These are phyloP conservation scores for Colletotrichum sp. DNA, from an alignment of 2,329 filamentous ascomycete species.

Conservation along the genomic window DNA sequence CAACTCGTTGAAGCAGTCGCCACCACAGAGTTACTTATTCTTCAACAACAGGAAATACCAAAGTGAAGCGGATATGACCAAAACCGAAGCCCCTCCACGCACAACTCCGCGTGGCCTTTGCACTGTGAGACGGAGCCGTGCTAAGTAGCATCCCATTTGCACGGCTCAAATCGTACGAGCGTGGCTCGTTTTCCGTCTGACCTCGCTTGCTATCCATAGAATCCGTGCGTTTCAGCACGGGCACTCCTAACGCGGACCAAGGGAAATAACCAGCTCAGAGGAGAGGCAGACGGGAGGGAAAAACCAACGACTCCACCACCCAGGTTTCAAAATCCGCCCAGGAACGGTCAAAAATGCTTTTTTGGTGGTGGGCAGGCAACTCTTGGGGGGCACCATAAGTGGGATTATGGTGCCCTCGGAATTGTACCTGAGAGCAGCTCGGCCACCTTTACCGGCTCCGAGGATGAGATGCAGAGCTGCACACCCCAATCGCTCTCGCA, in stretches of 20 bases:
- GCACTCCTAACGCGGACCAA: neutral
- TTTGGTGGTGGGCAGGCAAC: neutral
- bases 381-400: neutral
- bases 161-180: neutral
- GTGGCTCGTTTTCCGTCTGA: neutral
- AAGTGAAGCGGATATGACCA: neutral
- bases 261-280: neutral
- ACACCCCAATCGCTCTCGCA: neutral
- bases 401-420: neutral
- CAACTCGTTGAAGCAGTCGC: neutral
- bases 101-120: neutral
- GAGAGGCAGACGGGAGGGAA: neutral
- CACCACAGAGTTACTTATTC: neutral
- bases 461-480: neutral
- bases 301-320: neutral
- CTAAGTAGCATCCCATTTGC: neutral
- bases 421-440: neutral
- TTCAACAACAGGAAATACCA: neutral
- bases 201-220: neutral
- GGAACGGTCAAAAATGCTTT: neutral
- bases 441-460: neutral
- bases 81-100: neutral
- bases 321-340: conserved; percentile 1
- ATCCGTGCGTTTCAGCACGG: conserved; percentile 14
- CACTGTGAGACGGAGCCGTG: neutral